Evolutionary conservation across 2,329 filamentous ascomycete genomes (phyloP).

Genomic region (Neonectria magnoliae): DNA sequence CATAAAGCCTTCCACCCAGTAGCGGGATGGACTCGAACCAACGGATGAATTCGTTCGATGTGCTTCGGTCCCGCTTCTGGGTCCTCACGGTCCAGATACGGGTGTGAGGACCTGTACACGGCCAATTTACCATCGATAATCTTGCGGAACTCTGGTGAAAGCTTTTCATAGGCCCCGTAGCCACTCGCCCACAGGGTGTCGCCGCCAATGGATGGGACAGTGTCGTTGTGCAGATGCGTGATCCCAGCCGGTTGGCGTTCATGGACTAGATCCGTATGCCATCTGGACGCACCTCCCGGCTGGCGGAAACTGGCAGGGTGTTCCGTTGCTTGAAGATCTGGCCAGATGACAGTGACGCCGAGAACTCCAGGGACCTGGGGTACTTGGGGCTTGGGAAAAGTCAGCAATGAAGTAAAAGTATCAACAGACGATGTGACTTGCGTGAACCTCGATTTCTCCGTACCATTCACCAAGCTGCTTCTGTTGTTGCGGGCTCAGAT

Average conservation of each 20-base stretch:
- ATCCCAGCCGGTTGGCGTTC: constrained; percentile 76
- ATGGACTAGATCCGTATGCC: constrained; percentile 78
- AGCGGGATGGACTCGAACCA: constrained; percentile 76
- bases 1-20: constrained; percentile 80
- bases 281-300: constrained; percentile 73
- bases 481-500: constrained; percentile 70
- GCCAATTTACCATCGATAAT: constrained; percentile 75
- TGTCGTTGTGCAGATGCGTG: constrained; percentile 76
- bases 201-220: constrained; percentile 70
- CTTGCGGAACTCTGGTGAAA: constrained; percentile 74
- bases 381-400: constrained; percentile 68
- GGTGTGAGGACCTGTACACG: constrained; percentile 72
- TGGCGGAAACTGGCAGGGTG: constrained; percentile 69
- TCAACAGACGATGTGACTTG: constrained; percentile 49
- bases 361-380: constrained; percentile 74
- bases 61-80: constrained; percentile 70
- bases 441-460: constrained; percentile 75
- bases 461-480: constrained; percentile 70
- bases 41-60: constrained; percentile 73
- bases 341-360: constrained; percentile 76
- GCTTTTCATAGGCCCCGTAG: constrained; percentile 77
- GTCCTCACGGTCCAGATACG: constrained; percentile 72
- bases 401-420: background rate
- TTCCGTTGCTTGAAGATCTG: constrained; percentile 72
- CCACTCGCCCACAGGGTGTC: constrained; percentile 79